Evolutionary conservation across 805 yeast species (phyloP), one percentile per base, ranked within the genome.

Genomic region (Debaryomyces prosopidis): DNA sequence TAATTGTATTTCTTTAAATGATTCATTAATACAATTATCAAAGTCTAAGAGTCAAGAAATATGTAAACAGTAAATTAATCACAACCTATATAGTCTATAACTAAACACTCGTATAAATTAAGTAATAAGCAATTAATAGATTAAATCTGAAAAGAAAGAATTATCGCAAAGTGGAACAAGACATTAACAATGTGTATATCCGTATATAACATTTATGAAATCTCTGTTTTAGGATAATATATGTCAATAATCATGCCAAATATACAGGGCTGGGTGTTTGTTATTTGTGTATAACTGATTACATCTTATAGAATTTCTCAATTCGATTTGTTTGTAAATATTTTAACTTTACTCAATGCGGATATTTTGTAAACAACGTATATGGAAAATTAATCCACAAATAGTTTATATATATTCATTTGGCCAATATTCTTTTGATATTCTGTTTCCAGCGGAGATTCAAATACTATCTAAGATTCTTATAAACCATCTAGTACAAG

Each of bases 311-410:
- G 18, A 34, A 39, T 47, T 47, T 43, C 47, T 47, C 45, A 42
- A 41, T 46, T 46, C 35, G 49, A 36, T 43, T 43, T 47, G 44
- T 47, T 47, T 47, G 50, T 47, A 47, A 43, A 43, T 47, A 47
- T 36, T 38, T 30, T 30, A 38, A n/a, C 32, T 27, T 12, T 27
- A 15, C 41, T 38, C 33, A 26, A 38, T 38, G 15, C 28, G 41
- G 41, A 15, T 38, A 27, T 38, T 38, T 38, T 38, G 41, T 38
- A 38, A 38, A 38, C 41, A 38, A 15, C 33, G 28, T 36, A 36
- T 26, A 26, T 20, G 28, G 18, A 17, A 38, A 26, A 28, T 38
- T 38, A 30, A 30, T 30, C 32, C 41, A 38, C 41, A 38, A 38
- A 38, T 38, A 38, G 28, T 26, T 38, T 38, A 38, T 20, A 38